These are phyloP conservation scores for Herpetomonas muscarum DNA, from an alignment of 208 protist genomes.

Conservation along the genomic window DNA sequence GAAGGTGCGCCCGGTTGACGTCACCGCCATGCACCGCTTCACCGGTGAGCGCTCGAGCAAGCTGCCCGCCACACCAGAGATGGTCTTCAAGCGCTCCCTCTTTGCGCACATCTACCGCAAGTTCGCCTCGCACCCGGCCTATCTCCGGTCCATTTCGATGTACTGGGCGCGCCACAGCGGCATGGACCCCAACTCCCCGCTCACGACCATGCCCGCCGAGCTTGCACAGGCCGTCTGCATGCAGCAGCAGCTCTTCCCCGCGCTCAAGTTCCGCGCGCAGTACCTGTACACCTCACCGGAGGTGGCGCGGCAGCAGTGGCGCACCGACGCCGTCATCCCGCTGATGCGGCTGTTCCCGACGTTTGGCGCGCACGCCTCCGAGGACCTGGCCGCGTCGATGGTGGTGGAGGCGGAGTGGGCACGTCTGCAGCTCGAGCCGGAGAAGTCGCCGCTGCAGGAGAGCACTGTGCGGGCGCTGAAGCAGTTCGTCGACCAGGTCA, in stretches of 20 bases:
- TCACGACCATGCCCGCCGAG: constrained; percentile 60
- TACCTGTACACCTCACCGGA: constrained; percentile 83
- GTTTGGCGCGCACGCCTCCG: constrained; percentile 57
- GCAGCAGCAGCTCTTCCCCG: constrained; percentile 79
- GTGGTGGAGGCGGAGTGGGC: constrained; percentile 80
- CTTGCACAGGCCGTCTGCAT: constrained; percentile 61
- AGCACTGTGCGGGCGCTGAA: constrained; percentile 39
- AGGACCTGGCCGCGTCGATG: constrained; percentile 76
- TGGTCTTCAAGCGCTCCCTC: constrained; percentile 61
- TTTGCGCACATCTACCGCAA: constrained; percentile 83
- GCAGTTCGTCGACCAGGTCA: constrained; percentile 59
- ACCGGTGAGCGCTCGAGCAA: constrained; percentile 59
- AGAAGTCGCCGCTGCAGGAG: constrained; percentile 65
- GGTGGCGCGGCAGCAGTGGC: constrained; percentile 74
- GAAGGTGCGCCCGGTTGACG: constrained; percentile 80
- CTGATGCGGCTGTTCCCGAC: constrained; percentile 77
- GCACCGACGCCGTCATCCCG: constrained; percentile 71
- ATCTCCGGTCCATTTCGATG: constrained; percentile 62
- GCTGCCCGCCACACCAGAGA: constrained; percentile 15
- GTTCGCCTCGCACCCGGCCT: constrained; percentile 69
- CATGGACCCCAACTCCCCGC: constrained; percentile 34
- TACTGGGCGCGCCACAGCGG: constrained; percentile 83
- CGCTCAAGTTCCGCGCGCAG: constrained; percentile 71
- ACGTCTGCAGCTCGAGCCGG: constrained; percentile 34
- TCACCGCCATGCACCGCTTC: constrained; percentile 76